Evolutionary conservation across 2,329 filamentous ascomycete genomes (phyloP).

Genomic region (Monilinia laxa): DNA sequence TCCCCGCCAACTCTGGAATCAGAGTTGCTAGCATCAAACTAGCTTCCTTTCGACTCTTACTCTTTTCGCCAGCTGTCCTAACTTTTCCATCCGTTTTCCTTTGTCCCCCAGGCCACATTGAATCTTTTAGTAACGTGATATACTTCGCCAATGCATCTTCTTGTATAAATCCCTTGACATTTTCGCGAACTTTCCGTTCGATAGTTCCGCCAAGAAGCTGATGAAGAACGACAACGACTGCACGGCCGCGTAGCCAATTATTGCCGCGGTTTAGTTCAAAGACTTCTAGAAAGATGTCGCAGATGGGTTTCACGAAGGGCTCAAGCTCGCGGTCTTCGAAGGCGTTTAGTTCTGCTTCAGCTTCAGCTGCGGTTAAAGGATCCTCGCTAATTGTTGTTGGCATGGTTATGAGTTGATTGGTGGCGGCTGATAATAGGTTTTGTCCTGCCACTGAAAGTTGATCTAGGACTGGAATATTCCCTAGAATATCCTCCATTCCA

Average conservation of each 20-base stretch:
- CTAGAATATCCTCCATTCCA: conserved; percentile 96
- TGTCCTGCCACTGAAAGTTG: conserved; percentile 91
- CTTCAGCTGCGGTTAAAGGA: conserved; percentile 62
- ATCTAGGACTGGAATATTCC: conserved; percentile 92
- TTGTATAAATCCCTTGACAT: conserved; percentile 68
- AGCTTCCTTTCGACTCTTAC: conserved; percentile 80
- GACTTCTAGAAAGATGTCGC: conserved; percentile 92
- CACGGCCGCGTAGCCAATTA: conserved; percentile 94
- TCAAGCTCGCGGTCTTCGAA: conserved; percentile 88
- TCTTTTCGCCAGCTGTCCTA: conserved; percentile 70
- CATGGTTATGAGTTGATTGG: conserved; percentile 59
- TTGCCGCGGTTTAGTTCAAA: conserved; percentile 94
- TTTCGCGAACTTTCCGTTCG: conserved; percentile 90
- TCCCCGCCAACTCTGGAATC: conserved; percentile 85
- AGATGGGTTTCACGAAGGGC: conserved; percentile 97
- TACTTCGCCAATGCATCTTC: conserved; percentile 79
- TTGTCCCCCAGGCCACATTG: conserved; percentile 76
- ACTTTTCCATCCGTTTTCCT: conserved; percentile 50
- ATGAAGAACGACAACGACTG: conserved; percentile 93
- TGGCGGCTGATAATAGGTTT: conserved; percentile 78
- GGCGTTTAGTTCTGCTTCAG: conserved; percentile 88
- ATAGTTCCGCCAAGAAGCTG: conserved; percentile 95
- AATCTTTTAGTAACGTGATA: conserved; percentile 68
- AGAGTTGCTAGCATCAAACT: conserved; percentile 85
- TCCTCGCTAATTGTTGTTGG: conserved; percentile 55